These are phyloP conservation scores for Claviceps digitariae DNA, from an alignment of 2,329 filamentous ascomycete species.

Conservation along the genomic window DNA sequence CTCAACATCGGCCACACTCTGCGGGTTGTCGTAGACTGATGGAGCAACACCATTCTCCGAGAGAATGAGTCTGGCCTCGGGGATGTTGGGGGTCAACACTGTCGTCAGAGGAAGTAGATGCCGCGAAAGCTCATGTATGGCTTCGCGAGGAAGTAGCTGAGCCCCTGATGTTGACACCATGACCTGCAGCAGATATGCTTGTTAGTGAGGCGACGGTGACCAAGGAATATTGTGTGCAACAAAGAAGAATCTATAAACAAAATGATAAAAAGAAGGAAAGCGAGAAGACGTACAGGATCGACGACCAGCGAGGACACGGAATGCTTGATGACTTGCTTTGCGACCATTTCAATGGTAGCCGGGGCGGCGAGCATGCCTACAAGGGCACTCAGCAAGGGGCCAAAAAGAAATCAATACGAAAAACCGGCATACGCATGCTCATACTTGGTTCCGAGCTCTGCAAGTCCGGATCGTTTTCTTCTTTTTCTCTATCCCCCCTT, in stretches of 20 bases:
- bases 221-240: neutral
- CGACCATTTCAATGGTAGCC: conserved; percentile 24
- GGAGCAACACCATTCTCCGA: conserved; percentile 28
- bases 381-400: neutral
- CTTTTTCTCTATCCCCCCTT: too few species aligned
- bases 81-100: conserved; percentile 64
- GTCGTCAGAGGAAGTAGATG: conserved; percentile 52
- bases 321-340: conserved; percentile 18
- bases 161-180: conserved; percentile 83
- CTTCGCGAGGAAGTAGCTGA: conserved; percentile 49
- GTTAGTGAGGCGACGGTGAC: neutral
- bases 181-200: conserved; percentile 40
- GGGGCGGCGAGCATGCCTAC: conserved; percentile 25
- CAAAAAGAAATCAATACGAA: too few species aligned
- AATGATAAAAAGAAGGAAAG: neutral
- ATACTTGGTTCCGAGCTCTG: too few species aligned
- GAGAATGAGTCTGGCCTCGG: conserved; percentile 57
- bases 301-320: conserved; percentile 20
- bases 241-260: neutral
- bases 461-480: too few species aligned
- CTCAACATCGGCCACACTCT: conserved; percentile 52
- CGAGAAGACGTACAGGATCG: conserved; percentile 21
- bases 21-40: conserved; percentile 26
- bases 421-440: too few species aligned
- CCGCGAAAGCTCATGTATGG: conserved; percentile 45